A percentile compares a stretch with the other conserved stretches of the same genome.
Conservation (phyloP, 768 basidiomycete species). For the Leccinum truebloodii region DNA sequence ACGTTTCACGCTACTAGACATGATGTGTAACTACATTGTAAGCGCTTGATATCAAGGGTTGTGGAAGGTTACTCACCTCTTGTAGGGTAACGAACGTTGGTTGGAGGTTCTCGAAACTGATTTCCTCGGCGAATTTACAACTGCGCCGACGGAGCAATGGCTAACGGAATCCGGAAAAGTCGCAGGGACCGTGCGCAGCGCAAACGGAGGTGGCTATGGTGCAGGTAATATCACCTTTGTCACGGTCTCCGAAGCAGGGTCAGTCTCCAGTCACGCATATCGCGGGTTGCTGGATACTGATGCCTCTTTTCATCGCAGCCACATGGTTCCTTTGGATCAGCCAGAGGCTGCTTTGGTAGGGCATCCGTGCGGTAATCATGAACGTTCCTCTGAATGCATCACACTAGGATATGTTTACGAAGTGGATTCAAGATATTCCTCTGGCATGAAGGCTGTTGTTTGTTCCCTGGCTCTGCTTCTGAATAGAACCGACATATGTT, state of each 20-base stretch:
- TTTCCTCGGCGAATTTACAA: slow-evolving; percentile 62
- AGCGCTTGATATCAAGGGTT: slow-evolving; percentile 14
- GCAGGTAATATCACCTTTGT: slow-evolving; percentile 90
- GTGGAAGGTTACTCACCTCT: not conserved
- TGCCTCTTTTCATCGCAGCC: slow-evolving; percentile 44
- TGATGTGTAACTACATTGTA: slow-evolving; percentile 87
- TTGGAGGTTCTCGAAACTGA: slow-evolving; percentile 59
- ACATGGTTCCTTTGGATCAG: slow-evolving; percentile 91
- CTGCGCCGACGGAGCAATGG: slow-evolving; percentile 55
- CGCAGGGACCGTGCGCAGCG: slow-evolving; percentile 70
- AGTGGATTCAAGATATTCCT: slow-evolving; percentile 59
- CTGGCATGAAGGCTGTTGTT: slow-evolving; percentile 27
- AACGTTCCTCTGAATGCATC: not conserved
- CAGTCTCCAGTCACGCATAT: slow-evolving; percentile 27
- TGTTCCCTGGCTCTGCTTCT: not conserved
- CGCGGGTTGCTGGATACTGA: slow-evolving; percentile 1
- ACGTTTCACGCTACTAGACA: slow-evolving; percentile 46
- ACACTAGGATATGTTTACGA: slow-evolving; percentile 57
- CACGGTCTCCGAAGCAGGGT: slow-evolving; percentile 79
- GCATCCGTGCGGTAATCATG: not conserved
- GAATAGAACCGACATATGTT: not conserved
- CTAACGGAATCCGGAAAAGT: slow-evolving; percentile 50
- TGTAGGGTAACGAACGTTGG: slow-evolving; percentile 78
- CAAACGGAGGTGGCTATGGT: slow-evolving; percentile 60
- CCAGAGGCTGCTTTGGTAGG: slow-evolving; percentile 78